Base-by-base conservation (phyloP, 106 monocot species). In the Phalaenopsis equestris region DNA sequence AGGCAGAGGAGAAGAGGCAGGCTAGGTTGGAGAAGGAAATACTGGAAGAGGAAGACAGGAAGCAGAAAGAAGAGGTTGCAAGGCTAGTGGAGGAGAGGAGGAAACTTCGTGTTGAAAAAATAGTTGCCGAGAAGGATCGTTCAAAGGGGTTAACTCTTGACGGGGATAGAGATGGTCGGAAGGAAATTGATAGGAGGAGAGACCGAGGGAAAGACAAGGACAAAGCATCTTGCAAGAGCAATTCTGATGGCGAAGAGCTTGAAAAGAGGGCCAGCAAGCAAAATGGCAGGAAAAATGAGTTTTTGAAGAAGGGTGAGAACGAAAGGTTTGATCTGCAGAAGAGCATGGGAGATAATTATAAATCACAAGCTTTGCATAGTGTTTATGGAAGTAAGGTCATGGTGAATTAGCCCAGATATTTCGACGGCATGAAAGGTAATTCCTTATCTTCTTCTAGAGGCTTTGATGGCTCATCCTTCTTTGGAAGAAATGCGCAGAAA, bases 11-110 rank as follows among this genome's bases (percentile, higher is more conserved):
- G 83, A 96, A 87, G 86, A 87, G 92, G 55, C 88, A 84, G 80
- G 96, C 96, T 8, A 87, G 89, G 72, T 67, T 93, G 79, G 93
- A 96, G 76, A 96, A 85, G 83, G 91, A 94, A 76, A 92, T 93
- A 91, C 61, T 94, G 36, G 96, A 96, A 82, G 93, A 89, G 73
- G 96, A 96, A 70, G 96, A 96, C 79, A 90, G 93, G 57, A 96
- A 92, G 80, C 96, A 96, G 61, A 85, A 91, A 48, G 96, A 96
- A 79, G 96, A 96, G 79, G 88, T 96, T 42, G 91, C 96, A 2
- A 86, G 92, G 77, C 83, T 96, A 64, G 90, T 96, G 8, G 96
- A 96, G 67, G 96, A 96, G 56, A 75, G 89, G 70, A 91, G 91
- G 82, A 96, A 83, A 75, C 43, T 96, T 18, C 83, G 93, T 46